These are phyloP conservation scores for Yarrowia sp. DNA, from an alignment of 805 yeast genomes.

Conservation along the genomic window DNA sequence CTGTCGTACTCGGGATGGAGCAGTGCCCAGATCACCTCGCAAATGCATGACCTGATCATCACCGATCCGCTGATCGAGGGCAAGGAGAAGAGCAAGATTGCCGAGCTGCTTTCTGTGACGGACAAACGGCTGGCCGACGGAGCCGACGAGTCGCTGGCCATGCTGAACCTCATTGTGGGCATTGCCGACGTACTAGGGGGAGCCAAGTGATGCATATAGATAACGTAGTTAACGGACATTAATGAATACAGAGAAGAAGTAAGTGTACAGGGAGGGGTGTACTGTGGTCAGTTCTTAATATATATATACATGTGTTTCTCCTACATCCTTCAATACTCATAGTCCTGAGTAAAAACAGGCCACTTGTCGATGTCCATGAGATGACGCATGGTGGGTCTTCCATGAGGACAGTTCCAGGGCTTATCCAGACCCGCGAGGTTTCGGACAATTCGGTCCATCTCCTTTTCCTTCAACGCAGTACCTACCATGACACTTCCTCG, in stretches of 20 bases:
- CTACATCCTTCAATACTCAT: neutral
- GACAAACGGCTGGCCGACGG: slow-evolving; percentile 83
- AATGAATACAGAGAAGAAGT: too few species aligned
- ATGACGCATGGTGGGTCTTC: slow-evolving; percentile 96
- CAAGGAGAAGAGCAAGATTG: slow-evolving; percentile 66
- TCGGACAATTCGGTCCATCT: slow-evolving; percentile 73
- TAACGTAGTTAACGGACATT: too few species aligned
- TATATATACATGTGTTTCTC: neutral
- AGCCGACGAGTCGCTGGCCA: slow-evolving; percentile 84
- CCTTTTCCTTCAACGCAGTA: slow-evolving; percentile 59
- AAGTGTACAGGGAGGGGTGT: too few species aligned
- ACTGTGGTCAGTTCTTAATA: too few species aligned
- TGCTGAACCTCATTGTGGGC: slow-evolving; percentile 67
- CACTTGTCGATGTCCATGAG: slow-evolving; percentile 59
- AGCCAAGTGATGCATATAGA: neutral
- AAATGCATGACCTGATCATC: slow-evolving; percentile 72
- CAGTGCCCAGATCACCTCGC: slow-evolving; percentile 72
- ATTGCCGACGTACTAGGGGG: slow-evolving; percentile 51
- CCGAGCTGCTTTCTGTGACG: slow-evolving; percentile 71
- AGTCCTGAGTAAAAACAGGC: slow-evolving; percentile 12
- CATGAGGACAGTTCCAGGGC: slow-evolving; percentile 97
- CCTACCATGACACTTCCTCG: slow-evolving; percentile 95
- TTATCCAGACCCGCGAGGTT: slow-evolving; percentile 76
- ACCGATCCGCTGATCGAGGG: slow-evolving; percentile 60
- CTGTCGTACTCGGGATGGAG: slow-evolving; percentile 77